Evolutionary conservation across 306 rosid genomes (phyloP).

Genomic region (Boehmeria nivea): DNA sequence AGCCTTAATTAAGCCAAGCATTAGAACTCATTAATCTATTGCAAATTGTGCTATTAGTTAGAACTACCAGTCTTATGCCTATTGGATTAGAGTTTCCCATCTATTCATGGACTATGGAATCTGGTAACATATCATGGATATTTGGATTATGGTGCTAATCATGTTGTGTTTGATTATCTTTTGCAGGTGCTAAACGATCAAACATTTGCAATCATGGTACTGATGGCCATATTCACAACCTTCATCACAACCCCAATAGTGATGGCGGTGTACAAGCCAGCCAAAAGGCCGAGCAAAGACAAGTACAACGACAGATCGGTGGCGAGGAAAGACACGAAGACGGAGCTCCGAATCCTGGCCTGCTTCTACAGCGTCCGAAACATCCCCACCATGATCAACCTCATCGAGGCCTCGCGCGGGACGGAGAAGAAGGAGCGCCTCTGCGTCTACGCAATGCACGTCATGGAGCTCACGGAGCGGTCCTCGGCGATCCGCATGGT

Average conservation of each 20-base stretch:
- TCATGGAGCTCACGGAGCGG: constrained; percentile 67
- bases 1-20: too few relatives aligned
- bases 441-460: constrained; percentile 81
- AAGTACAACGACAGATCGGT: constrained; percentile 48
- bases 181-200: constrained; percentile 84
- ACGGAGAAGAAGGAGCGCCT: constrained; percentile 48
- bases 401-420: constrained; percentile 80
- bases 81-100: too few relatives aligned
- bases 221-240: constrained; percentile 90
- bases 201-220: constrained; percentile 83
- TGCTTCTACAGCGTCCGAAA: constrained; percentile 62
- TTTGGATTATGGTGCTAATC: not conserved
- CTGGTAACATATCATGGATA: too few relatives aligned
- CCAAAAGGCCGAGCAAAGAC: constrained; percentile 34
- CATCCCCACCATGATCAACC: constrained; percentile 62
- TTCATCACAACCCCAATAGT: constrained; percentile 82
- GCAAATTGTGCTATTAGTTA: too few relatives aligned
- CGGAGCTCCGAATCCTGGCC: constrained; percentile 53
- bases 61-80: too few relatives aligned
- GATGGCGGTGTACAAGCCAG: constrained; percentile 54
- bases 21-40: too few relatives aligned
- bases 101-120: too few relatives aligned
- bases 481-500: constrained; percentile 63
- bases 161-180: not conserved
- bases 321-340: constrained; percentile 41